Conservation (phyloP, 305 asterid species). For the Stenogyne calaminthoides region DNA sequence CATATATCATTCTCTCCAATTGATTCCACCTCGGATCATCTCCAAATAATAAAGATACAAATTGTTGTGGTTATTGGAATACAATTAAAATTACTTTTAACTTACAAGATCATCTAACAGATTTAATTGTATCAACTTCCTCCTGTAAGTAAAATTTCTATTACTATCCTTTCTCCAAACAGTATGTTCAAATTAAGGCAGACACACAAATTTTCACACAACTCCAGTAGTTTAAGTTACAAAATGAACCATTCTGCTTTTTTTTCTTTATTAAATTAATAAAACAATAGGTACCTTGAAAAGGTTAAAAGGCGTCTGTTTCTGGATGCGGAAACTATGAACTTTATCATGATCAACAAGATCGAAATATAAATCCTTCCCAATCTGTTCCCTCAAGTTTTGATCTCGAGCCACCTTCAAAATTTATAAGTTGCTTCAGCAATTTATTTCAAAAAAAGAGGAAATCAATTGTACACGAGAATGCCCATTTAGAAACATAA, state of each 20-base stretch:
- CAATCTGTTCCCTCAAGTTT: slow-evolving; percentile 86
- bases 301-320: slow-evolving; percentile 70
- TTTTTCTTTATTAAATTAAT: background rate
- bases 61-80: slow-evolving; percentile 15
- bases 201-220: background rate
- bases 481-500: slow-evolving; percentile 30
- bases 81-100: slow-evolving; percentile 11
- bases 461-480: slow-evolving; percentile 23
- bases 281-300: slow-evolving; percentile 43
- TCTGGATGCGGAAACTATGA: slow-evolving; percentile 86
- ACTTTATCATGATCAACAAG: slow-evolving; percentile 98
- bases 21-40: background rate
- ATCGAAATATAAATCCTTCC: slow-evolving; percentile 89
- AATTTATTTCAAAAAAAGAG: slow-evolving; percentile 24
- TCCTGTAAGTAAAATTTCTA: slow-evolving; percentile 14
- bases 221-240: background rate
- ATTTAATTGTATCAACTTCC: background rate
- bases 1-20: background rate
- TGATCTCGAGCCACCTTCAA: slow-evolving; percentile 95
- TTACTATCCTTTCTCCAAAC: background rate
- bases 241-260: background rate
- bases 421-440: slow-evolving; percentile 27
- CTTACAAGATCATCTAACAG: slow-evolving; percentile 3
- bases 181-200: background rate
- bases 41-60: slow-evolving; percentile 7